Base-by-base conservation (phyloP, 495 filamentous ascomycete species). In the Beverwykella pulmonaria region DNA sequence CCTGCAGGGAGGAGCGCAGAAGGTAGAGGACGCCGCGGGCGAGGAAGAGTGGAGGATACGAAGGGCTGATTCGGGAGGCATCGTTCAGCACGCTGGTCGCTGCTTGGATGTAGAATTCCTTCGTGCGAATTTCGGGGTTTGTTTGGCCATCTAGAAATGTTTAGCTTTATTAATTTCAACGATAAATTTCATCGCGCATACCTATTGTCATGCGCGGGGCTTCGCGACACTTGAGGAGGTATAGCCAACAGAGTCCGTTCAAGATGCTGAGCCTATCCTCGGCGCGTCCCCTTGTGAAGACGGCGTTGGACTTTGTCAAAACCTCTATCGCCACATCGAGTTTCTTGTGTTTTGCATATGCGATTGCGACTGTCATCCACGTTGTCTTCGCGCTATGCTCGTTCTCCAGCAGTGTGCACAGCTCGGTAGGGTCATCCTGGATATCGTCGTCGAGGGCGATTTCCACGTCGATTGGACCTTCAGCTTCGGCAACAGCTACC, bases 301-400 rank as follows among this genome's bases (percentile, higher is more conserved):
- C 92, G 52, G 83, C 84, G 57, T 93, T 80, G 53, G 92, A 92
- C 68, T 92, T 92, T 46, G 87, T 85, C 59, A 98, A 80, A 70
- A 98, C 94, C 75, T 97, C 93, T 70, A 98, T 93, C 46, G 94
- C 94, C 77, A 92, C 90, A 69, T 97, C 92, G 47, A 92, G 83
- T 77, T 96, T 93, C 39, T 88, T 85, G 76, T 96, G 92, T 78
- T 97, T 98, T 26, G 93, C 93, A 73, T 98, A 98, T n/a, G 93
- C 95, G 34, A 97, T 84, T 30, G 94, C 90, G 66, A 97, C 92
- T 15, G 90, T 92, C 82, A 98, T 92, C 94, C 94, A 98, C 73
- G 92, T 93, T 30, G 87, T 89, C 66, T 92, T 88, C 20, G 88
- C 89, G 2, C 92, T 91, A 62, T 87, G 85, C 75, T 98, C 94